Percentiles rank a stretch among this genome's conserved stretches.
Conservation (phyloP, 179 eudicot genomes). For the Patellifolia procumbens region DNA sequence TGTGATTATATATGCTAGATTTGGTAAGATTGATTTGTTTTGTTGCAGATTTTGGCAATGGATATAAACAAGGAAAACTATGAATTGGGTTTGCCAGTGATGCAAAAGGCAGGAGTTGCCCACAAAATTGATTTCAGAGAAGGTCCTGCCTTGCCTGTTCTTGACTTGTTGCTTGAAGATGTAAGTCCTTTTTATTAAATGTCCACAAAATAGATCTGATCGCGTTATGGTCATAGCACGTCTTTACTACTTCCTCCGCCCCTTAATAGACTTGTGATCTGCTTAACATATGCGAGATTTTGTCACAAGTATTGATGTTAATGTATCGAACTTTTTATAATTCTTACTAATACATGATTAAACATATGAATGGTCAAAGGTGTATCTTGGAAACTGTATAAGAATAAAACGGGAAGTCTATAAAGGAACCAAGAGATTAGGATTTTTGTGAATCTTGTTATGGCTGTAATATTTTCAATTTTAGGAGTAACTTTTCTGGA, state of each 20-base stretch:
- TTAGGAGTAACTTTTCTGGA: background rate
- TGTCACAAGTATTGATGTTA: too few species aligned
- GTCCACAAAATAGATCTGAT: too few species aligned
- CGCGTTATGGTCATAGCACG: too few species aligned
- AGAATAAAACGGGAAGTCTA: too few species aligned
- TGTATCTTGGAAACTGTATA: too few species aligned
- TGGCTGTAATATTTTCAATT: background rate
- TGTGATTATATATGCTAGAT: background rate
- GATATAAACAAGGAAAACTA: conserved; percentile 76
- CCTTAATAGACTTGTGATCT: too few species aligned
- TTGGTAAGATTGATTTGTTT: background rate
- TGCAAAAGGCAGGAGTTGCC: conserved; percentile 76
- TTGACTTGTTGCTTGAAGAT: conserved; percentile 65
- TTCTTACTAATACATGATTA: too few species aligned
- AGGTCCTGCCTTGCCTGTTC: conserved; percentile 82
- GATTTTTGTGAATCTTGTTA: background rate
- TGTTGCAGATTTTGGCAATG: conserved; percentile 80
- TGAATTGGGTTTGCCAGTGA: conserved; percentile 73
- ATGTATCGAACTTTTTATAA: too few species aligned
- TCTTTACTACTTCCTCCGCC: too few species aligned
- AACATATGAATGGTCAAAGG: too few species aligned
- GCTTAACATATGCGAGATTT: too few species aligned
- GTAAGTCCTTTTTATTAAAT: conserved; percentile 38
- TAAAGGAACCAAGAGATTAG: too few species aligned
- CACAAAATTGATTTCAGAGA: conserved; percentile 84